phyloP scores from a whole-genome alignment of 176 grass and related monocot species.

The Juncus effusus region DNA sequence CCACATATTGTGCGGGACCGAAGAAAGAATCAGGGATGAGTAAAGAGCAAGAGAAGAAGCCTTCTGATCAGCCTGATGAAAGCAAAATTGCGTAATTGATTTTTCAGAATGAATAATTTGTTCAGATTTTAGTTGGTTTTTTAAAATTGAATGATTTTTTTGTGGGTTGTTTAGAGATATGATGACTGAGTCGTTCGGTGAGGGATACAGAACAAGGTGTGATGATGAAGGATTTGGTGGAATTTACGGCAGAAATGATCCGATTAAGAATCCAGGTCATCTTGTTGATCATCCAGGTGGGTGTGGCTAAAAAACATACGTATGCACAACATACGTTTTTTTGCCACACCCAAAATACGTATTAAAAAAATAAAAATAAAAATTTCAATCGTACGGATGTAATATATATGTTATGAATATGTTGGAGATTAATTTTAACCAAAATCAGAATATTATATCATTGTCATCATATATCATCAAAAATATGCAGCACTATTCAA shows the following conservation, averaged over 20 bases:
- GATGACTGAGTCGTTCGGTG: conserved; percentile 76
- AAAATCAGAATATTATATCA: too few species aligned
- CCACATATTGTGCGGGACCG: too few species aligned
- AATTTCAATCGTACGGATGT: too few species aligned
- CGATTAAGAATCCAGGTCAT: conserved; percentile 6
- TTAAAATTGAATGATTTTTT: background rate
- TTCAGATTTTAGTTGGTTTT: background rate
- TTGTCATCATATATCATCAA: too few species aligned
- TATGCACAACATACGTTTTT: too few species aligned
- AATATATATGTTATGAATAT: too few species aligned
- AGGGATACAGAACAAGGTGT: conserved; percentile 58
- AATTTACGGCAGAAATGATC: conserved; percentile 39
- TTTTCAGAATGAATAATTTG: background rate
- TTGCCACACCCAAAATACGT: too few species aligned
- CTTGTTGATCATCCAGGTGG: conserved; percentile 46
- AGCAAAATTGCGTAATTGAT: conserved; percentile 8
- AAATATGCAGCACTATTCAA: too few species aligned
- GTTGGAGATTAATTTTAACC: too few species aligned
- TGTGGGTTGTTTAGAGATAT: conserved; percentile 34
- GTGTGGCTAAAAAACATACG: background rate
- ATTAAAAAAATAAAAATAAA: too few species aligned
- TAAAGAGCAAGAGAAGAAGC: conserved; percentile 8
- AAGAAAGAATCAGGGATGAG: background rate
- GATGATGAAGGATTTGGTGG: conserved; percentile 86
- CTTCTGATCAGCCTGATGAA: background rate